Base-by-base conservation (phyloP, 257 asterid genomes). In the Forsythia viridissima region DNA sequence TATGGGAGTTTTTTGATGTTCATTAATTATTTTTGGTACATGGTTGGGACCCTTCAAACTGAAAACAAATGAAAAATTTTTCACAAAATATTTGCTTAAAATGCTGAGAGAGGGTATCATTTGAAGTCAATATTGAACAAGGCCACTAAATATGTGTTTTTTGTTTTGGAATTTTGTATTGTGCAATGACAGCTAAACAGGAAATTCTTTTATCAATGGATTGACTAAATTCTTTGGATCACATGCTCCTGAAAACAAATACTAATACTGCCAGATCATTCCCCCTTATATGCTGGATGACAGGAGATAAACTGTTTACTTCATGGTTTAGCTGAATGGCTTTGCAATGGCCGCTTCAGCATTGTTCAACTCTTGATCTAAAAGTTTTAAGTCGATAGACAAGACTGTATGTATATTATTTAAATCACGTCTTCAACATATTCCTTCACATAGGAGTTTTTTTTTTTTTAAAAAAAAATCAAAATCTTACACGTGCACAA, bases 161-260 rank as follows among this genome's bases (percentile, higher is more conserved):
- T 18, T 10, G 15, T 15, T 21, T 8, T 59, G 11, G 68, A 6
- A 36, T 20, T 2, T n/a, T 59, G 68, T 6, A 63, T 20, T 52
- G 24, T 8, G 69, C 39, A 24, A 63, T 24, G 38, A 61, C 12
- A 21, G 68, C 68, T 21, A 24, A 61, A 63, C 5, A 21, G 2
- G 36, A 21, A 20, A 1, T n/a, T 9, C 3, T 63, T 63, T 9
- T 63, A 24, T 8, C 38, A 63, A 21, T 8, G 69, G 18, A 63
- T 61, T 63, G 39, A 63, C 69, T 63, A 24, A 63, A 63, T 61
- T 61, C 69, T 61, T 61, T 61, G 37, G 69, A 10, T 61, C 69
- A 61, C 69, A 61, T 63, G 18, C 15, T 52, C 63, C 24, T 18
- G 63, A 52, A 52, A 52, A 52, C 3, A 52, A 13, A 5, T 48